phyloP scores from a whole-genome alignment of 2,329 filamentous ascomycete genomes.

The Fusarium robinianum region DNA sequence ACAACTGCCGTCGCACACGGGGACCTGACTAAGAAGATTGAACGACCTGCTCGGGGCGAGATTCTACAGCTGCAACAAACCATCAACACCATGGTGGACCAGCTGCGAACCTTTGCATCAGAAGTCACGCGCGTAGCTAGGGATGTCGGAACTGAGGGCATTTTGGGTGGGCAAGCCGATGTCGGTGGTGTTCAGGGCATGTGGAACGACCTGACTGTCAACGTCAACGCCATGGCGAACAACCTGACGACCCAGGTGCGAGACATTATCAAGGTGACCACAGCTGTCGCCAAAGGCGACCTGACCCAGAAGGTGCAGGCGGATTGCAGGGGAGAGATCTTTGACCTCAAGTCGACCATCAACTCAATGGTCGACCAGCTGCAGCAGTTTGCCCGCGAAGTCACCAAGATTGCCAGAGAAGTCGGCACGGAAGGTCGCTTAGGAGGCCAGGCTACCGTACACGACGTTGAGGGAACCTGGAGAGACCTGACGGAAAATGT shows the following conservation, averaged over 20 bases:
- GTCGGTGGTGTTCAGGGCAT: slow-evolving; percentile 85
- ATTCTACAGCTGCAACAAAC: slow-evolving; percentile 83
- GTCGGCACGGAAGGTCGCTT: slow-evolving; percentile 95
- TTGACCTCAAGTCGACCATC: slow-evolving; percentile 95
- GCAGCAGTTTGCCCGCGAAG: slow-evolving; percentile 94
- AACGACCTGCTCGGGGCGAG: slow-evolving; percentile 78
- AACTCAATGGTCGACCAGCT: slow-evolving; percentile 99
- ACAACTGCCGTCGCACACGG: slow-evolving; percentile 83
- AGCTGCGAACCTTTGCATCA: slow-evolving; percentile 80
- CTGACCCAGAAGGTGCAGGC: slow-evolving; percentile 96
- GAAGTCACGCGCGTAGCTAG: slow-evolving; percentile 82
- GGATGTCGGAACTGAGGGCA: slow-evolving; percentile 84
- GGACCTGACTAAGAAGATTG: slow-evolving; percentile 83
- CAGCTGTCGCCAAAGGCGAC: slow-evolving; percentile 78
- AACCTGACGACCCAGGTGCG: slow-evolving; percentile 87
- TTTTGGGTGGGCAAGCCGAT: slow-evolving; percentile 79
- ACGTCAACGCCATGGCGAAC: slow-evolving; percentile 87
- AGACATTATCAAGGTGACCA: slow-evolving; percentile 86
- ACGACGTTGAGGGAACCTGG: slow-evolving; percentile 97
- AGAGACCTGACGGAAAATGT: slow-evolving; percentile 93
- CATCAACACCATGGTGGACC: slow-evolving; percentile 89
- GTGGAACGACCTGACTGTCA: slow-evolving; percentile 86
- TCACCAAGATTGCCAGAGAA: slow-evolving; percentile 93
- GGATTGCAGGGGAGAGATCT: slow-evolving; percentile 88
- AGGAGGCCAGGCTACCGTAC: slow-evolving; percentile 92